Base-by-base conservation (phyloP, 345 rosid species). In the Eutrema heterophyllum region DNA sequence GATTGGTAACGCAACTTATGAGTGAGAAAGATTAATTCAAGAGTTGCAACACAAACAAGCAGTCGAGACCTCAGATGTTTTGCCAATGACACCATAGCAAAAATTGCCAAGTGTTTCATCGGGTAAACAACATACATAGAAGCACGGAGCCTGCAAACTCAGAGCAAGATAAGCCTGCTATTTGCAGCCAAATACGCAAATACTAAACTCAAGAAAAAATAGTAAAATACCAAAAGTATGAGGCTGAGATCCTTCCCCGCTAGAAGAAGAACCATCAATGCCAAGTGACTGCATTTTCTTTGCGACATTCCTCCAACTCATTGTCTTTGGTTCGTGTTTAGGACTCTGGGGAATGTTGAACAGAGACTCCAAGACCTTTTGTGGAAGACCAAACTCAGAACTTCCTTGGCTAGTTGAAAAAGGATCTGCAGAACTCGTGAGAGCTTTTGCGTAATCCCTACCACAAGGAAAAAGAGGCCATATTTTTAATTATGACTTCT, bases 291-390 rank as follows among this genome's bases (percentile, higher is more conserved):
- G 89, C 91, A 91, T 74, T 82, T 94, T 91, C 83, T 86, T 94
- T 45, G 84, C 92, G 55, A 91, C 85, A 60, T 86, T 83, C 83
- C 85, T 87, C 98, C 98, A 94, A 80, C 81, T 84, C 97, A 91
- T 88, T 38, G 89, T 80, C 76, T 78, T 72, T 54, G 91, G 86
- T 81, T 89, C 95, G 27, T 79, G 85, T 72, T 87, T 86, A 67
- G 87, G 55, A 78, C 86, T 88, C 82, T 70, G 81, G 62, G 86
- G 78, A 52, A 85, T 71, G 75, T 85, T 87, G 84, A 88, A 94
- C 75, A 94, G 83, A 68, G 90, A 86, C 77, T 88, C 96, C 83
- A 94, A 76, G 76, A 94, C 91, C 76, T 82, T 86, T 77, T 89
- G 98, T 54, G 98, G 88, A 61, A 85, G 84, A 78, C 85, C 72